Base-by-base conservation (phyloP, 2,329 filamentous ascomycete species). In the Neofusicoccum ribis region DNA sequence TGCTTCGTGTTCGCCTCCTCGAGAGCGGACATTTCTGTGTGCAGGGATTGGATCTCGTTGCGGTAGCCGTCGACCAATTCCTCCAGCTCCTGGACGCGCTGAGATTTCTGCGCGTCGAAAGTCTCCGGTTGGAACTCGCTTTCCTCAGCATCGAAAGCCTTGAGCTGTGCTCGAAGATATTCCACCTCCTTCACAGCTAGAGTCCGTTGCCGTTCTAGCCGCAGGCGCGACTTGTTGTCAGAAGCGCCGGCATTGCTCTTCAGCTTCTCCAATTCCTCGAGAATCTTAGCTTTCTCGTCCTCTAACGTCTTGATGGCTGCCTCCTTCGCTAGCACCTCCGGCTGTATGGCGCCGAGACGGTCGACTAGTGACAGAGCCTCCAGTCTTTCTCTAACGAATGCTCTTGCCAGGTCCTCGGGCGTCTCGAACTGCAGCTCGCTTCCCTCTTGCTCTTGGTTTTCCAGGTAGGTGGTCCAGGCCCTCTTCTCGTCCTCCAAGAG, bases 171-270 rank as follows among this genome's bases (percentile, higher is more conserved):
- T 23, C 95, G 91, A 6, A 99, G 85, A 74, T 96, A 97, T 70
- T 97, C 93, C 0, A 95, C 92, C 75, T 99, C 96, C 74, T 97
- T 97, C 27, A 92, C 84, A 0, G 93, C 92, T 7, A 99, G 84
- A 0, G 85, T 87, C 65, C 92, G 91, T 74, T 98, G 94, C 66
- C 95, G 86, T 71, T 99, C 94, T 0, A 97, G 81, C 37, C 95
- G 87, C 62, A 90, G 81, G 49, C 88, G 89, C 1, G 86, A 85
- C 78, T 93, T 86, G 67, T 75, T 90, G 72, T 92, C 90, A 15
- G 83, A 81, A 20, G 80, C 83, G 1, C 79, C 73, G 5, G 82
- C 79, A 34, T 69, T 69, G 31, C 27, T 39, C 72, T 89, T 91
- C 12, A 90, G 78, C 68, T 88, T 89, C 69, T 95, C 90, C 0